phyloP scores from a whole-genome alignment of 306 rosid genomes.

The Castanospermum australe region DNA sequence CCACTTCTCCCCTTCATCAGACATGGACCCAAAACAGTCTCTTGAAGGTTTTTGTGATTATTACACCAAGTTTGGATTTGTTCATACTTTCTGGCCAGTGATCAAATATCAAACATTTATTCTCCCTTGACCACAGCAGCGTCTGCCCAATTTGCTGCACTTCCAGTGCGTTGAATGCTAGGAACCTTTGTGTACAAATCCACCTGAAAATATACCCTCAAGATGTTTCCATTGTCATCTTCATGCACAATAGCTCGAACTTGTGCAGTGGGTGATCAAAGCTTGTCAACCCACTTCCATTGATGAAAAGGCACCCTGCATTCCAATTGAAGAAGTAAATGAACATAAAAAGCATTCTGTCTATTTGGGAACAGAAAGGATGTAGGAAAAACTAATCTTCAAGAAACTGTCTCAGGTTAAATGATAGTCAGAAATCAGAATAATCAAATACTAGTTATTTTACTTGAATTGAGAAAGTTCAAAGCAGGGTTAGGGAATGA shows the following conservation, averaged over 20 bases:
- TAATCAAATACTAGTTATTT: not conserved
- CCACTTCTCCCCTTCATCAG: not conserved
- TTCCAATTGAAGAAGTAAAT: not conserved
- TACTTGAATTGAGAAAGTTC: not conserved
- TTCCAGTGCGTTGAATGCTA: conserved; percentile 60
- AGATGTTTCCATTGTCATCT: conserved; percentile 53
- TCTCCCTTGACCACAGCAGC: conserved; percentile 32
- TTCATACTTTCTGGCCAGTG: not conserved
- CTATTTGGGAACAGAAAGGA: not conserved
- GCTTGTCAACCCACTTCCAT: conserved; percentile 53
- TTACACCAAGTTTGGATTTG: not conserved
- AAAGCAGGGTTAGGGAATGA: not conserved
- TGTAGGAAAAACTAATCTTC: not conserved
- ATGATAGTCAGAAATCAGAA: not conserved
- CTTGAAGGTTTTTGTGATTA: not conserved
- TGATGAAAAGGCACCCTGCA: conserved; percentile 61
- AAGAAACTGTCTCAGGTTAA: not conserved
- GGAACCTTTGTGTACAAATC: conserved; percentile 48
- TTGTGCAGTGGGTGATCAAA: conserved; percentile 63
- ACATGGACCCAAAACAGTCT: not conserved
- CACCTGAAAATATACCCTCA: conserved; percentile 56
- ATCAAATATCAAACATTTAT: not conserved
- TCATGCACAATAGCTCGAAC: conserved; percentile 39
- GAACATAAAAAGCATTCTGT: not conserved
- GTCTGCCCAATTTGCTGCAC: conserved; percentile 62